A percentile compares a stretch with the other conserved stretches of the same genome.
These are phyloP conservation scores for Citeromyces hawaiiensis DNA, from an alignment of 1,139 yeast species.

Conservation along the genomic window DNA sequence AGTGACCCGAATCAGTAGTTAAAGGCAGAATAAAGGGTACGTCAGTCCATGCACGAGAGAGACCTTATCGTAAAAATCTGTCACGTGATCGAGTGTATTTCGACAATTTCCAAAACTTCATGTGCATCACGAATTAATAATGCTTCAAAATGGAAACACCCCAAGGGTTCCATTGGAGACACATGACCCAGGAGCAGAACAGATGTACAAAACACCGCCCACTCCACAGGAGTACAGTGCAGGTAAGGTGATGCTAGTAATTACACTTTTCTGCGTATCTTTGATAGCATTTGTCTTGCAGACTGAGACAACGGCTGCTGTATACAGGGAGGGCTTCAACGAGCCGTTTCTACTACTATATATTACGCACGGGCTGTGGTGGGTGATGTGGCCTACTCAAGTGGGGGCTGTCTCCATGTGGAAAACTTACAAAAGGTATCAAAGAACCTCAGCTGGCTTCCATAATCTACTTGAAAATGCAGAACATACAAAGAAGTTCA, in stretches of 20 bases:
- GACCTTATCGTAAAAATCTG: no score
- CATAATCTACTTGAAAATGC: conserved; percentile 21
- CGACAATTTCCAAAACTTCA: neutral
- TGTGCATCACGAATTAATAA: neutral
- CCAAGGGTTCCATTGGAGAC: neutral
- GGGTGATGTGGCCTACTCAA: conserved; percentile 63
- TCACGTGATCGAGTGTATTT: neutral
- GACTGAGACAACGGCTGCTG: conserved; percentile 68
- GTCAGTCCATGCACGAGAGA: no score
- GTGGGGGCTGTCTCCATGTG: conserved; percentile 30
- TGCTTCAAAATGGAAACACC: neutral
- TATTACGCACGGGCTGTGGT: conserved; percentile 75
- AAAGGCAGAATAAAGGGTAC: no score
- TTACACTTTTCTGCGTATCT: conserved; percentile 43
- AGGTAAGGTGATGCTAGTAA: conserved; percentile 37
- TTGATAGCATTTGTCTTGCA: conserved; percentile 59
- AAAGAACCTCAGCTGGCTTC: conserved; percentile 8
- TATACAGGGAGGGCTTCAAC: conserved; percentile 43
- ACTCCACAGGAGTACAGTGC: conserved; percentile 5
- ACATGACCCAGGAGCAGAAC: neutral
- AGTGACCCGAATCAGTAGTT: no score
- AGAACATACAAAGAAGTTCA: conserved; percentile 19
- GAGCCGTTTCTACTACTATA: conserved; percentile 61
- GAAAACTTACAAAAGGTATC: conserved; percentile 24
- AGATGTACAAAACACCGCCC: neutral